Evolutionary conservation across 1,284 basidiomycete genomes (phyloP), one percentile per base, ranked within the genome.

Genomic region (Irpex sp.): DNA sequence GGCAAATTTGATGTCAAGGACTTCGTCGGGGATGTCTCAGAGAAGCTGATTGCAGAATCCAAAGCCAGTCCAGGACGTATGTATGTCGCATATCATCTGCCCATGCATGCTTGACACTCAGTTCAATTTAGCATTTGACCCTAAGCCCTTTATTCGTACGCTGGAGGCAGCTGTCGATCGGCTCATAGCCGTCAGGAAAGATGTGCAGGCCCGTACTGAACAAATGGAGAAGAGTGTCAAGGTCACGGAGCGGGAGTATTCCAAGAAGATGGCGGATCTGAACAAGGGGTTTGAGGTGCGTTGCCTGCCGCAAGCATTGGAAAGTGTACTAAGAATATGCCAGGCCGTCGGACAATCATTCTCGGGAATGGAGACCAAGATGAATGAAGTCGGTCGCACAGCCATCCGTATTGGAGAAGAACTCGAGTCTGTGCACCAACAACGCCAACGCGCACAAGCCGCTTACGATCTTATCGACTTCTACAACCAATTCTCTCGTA

Each of bases 341-440:
- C 23, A 96, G 92, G 82, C 86, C 49, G 93, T 94, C 28, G 88
- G 90, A 8, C 85, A 83, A 65, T 92, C 93, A 0, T 96, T 95
- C 76, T 78, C 84, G 23, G 86, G 84, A 5, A 93, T 96, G 85
- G 93, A 96, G 74, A 85, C 78, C 67, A 87, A 86, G 70, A 96
- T 99, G 80, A 94, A 88, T 59, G 92, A 96, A 69, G 96, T 99
- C 21, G 94, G 96, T 19, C 85, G 94, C 60, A 95, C 95, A 5
- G 95, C 97, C 2, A 90, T 98, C 59, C 84, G 96, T 49, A 98
- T 99, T 69, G 96, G 95, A 58, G 95, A 98, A 76, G 96, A 99
- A 76, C 86, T 99, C 57, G 96, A 99, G 75, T 91, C 89, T 1
- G 89, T 99, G 21, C 95, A 98, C 73, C 85, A 94, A 63, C 91